Evolutionary conservation across 2,329 filamentous ascomycete species (phyloP).

Genomic region (Lecanoromycetidae sp.): DNA sequence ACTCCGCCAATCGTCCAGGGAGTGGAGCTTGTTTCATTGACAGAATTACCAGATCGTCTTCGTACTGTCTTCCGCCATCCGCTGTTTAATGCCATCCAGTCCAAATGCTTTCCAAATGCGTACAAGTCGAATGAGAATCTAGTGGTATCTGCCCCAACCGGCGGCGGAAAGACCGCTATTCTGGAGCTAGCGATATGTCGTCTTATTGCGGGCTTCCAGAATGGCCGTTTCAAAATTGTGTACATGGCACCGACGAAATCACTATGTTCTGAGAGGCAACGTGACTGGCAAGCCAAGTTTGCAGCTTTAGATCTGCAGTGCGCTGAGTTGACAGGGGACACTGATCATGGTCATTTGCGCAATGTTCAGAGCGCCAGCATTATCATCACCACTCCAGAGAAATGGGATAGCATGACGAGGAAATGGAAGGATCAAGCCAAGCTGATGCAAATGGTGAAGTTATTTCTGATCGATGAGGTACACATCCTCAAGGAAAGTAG

Average conservation of each 20-base stretch:
- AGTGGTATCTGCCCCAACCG: conserved; percentile 69
- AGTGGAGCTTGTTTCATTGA: conserved; percentile 46
- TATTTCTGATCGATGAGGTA: conserved; percentile 79
- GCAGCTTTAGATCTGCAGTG: conserved; percentile 53
- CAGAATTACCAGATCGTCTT: conserved; percentile 56
- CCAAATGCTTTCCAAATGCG: conserved; percentile 57
- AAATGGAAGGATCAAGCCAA: conserved; percentile 74
- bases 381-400: conserved; percentile 79
- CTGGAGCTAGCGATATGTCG: conserved; percentile 73
- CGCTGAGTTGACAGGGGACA: conserved; percentile 73
- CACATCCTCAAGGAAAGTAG: conserved; percentile 72
- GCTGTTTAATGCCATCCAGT: conserved; percentile 72
- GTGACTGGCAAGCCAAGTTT: conserved; percentile 70
- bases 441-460: conserved; percentile 60
- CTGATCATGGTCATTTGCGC: conserved; percentile 52
- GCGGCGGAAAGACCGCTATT: conserved; percentile 72
- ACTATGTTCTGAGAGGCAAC: conserved; percentile 61
- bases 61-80: conserved; percentile 59
- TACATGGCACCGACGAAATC: conserved; percentile 81
- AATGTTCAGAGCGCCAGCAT: conserved; percentile 64
- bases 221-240: conserved; percentile 61
- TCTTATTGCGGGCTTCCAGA: conserved; percentile 45
- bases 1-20: conserved; percentile 41
- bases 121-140: conserved; percentile 63
- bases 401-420: conserved; percentile 81